Conservation (phyloP, 495 filamentous ascomycete species). For the Annulohypoxylon stygium region DNA sequence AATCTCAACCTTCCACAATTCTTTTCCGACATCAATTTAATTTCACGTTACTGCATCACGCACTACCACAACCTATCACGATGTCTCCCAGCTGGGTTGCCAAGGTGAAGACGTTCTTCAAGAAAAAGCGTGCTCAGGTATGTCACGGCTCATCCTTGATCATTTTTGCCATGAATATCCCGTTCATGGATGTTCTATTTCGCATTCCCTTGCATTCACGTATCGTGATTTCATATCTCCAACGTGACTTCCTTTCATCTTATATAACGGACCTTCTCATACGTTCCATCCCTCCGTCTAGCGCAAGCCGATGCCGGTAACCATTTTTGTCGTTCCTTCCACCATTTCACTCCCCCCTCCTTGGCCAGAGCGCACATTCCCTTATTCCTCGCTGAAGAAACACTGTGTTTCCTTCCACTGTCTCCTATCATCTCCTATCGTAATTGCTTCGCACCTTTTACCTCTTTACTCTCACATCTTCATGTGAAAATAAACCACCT, state of each 20-base stretch:
- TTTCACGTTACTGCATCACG: no score
- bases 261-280: no score
- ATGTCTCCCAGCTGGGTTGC: background rate
- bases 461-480: background rate
- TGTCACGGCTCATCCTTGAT: background rate
- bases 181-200: background rate
- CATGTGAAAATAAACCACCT: background rate
- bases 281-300: background rate
- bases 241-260: conserved; percentile 3
- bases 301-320: background rate
- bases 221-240: background rate
- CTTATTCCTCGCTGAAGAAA: conserved; percentile 1
- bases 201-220: background rate
- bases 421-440: background rate
- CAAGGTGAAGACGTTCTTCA: background rate
- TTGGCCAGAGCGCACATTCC: background rate
- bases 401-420: background rate
- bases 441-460: background rate
- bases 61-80: no score
- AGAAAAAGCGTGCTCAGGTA: background rate
- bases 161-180: background rate
- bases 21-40: background rate
- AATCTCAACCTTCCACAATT: no score
- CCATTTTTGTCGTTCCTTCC: background rate
- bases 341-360: background rate